These are phyloP conservation scores for Harrya chromipes DNA, from an alignment of 768 basidiomycete genomes.

Conservation along the genomic window DNA sequence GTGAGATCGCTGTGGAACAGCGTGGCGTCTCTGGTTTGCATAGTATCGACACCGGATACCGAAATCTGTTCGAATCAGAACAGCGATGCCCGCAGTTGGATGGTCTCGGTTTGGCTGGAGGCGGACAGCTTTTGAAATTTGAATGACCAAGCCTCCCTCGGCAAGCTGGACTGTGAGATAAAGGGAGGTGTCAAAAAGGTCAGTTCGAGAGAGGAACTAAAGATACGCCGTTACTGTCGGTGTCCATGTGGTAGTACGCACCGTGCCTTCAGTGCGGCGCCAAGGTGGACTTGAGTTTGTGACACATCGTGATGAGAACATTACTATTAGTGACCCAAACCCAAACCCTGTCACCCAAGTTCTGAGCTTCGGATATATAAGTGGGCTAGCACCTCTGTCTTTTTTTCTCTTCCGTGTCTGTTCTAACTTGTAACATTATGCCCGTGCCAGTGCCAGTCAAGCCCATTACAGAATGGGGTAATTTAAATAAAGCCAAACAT, in stretches of 20 bases:
- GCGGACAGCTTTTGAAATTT: too few relatives aligned
- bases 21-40: not conserved
- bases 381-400: not conserved
- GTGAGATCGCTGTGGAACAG: not conserved
- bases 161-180: too few relatives aligned
- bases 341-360: not conserved
- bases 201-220: too few relatives aligned
- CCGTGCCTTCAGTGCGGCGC: conserved; percentile 13
- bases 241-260: too few relatives aligned
- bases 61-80: too few relatives aligned
- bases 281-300: conserved; percentile 15
- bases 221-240: too few relatives aligned
- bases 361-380: not conserved
- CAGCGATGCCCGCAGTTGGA: too few relatives aligned
- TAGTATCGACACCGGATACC: too few relatives aligned
- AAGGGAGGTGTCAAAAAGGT: too few relatives aligned
- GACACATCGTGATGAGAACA: not conserved
- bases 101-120: too few relatives aligned
- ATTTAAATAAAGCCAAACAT: conserved; percentile 31
- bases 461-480: conserved; percentile 7
- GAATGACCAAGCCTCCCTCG: too few relatives aligned
- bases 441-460: conserved; percentile 18
- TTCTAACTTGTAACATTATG: too few relatives aligned
- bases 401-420: not conserved
- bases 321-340: not conserved